Base-by-base conservation (phyloP, 257 asterid genomes). In the Coffea eugenioides region DNA sequence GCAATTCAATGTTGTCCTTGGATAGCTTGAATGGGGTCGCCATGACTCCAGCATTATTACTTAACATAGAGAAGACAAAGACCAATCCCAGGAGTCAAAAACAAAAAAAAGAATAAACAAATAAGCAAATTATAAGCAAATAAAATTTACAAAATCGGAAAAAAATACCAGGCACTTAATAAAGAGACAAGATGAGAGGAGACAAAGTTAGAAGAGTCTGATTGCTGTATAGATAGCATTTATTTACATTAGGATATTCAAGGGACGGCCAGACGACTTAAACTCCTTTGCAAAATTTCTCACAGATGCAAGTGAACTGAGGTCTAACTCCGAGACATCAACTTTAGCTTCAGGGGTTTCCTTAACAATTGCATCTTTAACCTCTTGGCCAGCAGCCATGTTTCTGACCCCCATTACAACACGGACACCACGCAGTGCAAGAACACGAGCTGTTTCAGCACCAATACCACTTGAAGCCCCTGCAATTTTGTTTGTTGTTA, bases 401-500 rank as follows among this genome's bases (percentile, higher is more conserved):
- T 93, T 91, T 77, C 99, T 86, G 18, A 90, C 90, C 3, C 88
- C 97, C 97, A 95, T 91, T 64, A 92, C 86, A 3, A 93, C 99
- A 77, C 84, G 82, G 31, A 86, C 94, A 2, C 99, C 99, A 2
- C 96, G 97, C 80, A 91, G 70, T 1, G 98, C 97, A 69, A 93
- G 97, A 82, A 92, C 97, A 52, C 98, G 97, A 5, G 97, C 82
- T 5, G 98, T 93, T 84, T 95, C 99, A 31, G 92, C 68, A 31
- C 99, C 99, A 62, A 95, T 93, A 48, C 99, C 98, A 74, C 98
- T 92, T 13, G 97, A 89, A 15, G 98, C 96, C 85, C 99, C 99
- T 93, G 88, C 77, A 82, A 69, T 57, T 77, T 41, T 27, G 52
- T 36, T 15, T 13, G 52, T 69, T 27, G 39, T 5, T 13, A 34